Percentiles rank a stretch among this genome's conserved stretches.
phyloP scores from a whole-genome alignment of 495 filamentous ascomycete species.

The Mytilinidion resinicola region DNA sequence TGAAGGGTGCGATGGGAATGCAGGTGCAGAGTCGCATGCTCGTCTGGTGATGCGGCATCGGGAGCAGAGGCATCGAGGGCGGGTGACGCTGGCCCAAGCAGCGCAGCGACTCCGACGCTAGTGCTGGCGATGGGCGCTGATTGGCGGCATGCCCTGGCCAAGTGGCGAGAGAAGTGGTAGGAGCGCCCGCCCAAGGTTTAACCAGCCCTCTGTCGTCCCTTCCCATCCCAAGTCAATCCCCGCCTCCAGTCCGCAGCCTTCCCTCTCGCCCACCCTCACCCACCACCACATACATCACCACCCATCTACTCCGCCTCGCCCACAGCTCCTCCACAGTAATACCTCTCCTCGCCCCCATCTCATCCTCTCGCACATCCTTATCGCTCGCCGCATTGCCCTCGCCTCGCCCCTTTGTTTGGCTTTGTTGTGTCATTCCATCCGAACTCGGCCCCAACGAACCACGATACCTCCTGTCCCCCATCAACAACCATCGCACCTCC shows the following conservation, averaged over 20 bases:
- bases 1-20: not conserved
- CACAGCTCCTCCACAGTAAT: not conserved
- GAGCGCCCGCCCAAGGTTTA: no score
- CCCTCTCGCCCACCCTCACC: constrained; percentile 33
- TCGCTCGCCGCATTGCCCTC: constrained; percentile 20
- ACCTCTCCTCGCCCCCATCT: no score
- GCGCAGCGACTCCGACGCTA: no score
- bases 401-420: constrained; percentile 32
- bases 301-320: constrained; percentile 1
- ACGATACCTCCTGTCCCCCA: constrained; percentile 5
- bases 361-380: not conserved
- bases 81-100: no score
- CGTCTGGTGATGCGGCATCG: not conserved
- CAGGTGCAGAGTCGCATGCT: not conserved
- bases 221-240: no score
- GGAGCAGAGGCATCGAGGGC: no score
- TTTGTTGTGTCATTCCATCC: constrained; percentile 30
- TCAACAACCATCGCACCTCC: not conserved
- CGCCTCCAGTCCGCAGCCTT: constrained; percentile 20
- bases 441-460: not conserved
- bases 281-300: constrained; percentile 30
- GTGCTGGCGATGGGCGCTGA: no score
- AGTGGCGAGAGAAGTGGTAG: no score
- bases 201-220: no score
- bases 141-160: no score